Percentiles rank a stretch among this genome's conserved stretches.
These are phyloP conservation scores for Pelargonium citronellum DNA, from an alignment of 441 rosid genomes.

Conservation along the genomic window DNA sequence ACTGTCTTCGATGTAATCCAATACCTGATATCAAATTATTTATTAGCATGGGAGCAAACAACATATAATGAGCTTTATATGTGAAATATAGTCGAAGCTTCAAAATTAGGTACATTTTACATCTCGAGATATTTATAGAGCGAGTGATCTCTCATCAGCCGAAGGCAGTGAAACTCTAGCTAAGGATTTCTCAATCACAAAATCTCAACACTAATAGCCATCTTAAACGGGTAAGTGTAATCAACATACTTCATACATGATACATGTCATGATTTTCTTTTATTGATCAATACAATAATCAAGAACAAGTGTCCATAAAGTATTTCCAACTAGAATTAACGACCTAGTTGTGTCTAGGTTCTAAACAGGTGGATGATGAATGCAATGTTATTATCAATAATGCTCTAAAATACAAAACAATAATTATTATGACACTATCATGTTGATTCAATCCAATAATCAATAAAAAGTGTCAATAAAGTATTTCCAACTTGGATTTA, in stretches of 20 bases:
- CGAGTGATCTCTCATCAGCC: not conserved
- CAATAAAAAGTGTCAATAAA: no score
- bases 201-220: not conserved
- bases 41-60: not conserved
- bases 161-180: not conserved
- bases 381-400: no score
- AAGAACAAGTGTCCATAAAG: not conserved
- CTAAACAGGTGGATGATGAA: no score
- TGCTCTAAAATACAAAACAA: no score
- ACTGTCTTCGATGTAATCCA: slow-evolving; percentile 83
- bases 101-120: not conserved
- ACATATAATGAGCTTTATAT: not conserved
- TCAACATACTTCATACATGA: no score
- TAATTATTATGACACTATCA: not conserved
- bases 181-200: not conserved
- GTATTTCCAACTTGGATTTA: no score
- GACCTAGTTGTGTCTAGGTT: no score
- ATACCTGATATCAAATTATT: slow-evolving; percentile 44
- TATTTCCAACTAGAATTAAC: no score
- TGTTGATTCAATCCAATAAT: not conserved
- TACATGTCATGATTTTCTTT: no score
- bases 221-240: not conserved
- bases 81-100: not conserved
- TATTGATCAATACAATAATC: no score
- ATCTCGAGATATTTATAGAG: not conserved